These are phyloP conservation scores for Ophiostoma populinum DNA, from an alignment of 2,329 filamentous ascomycete genomes.

Conservation along the genomic window DNA sequence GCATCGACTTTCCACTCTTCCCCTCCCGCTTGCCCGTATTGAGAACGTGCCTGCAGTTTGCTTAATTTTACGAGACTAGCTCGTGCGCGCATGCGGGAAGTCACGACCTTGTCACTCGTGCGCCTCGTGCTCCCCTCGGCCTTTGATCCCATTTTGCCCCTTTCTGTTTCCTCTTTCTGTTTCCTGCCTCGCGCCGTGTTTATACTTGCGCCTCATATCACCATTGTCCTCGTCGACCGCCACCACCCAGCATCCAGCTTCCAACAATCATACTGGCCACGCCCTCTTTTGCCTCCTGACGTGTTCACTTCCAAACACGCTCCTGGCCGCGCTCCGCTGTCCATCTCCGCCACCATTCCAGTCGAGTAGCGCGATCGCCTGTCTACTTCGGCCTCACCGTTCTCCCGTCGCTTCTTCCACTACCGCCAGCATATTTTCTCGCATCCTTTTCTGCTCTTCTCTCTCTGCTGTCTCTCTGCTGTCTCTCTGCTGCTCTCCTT, in stretches of 20 bases:
- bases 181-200: too few relatives aligned
- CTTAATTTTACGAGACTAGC: too few relatives aligned
- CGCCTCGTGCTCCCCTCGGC: neutral
- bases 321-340: neutral
- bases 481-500: neutral
- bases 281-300: neutral
- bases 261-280: neutral
- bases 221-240: too few relatives aligned
- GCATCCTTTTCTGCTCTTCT: neutral
- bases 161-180: neutral
- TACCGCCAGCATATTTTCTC: neutral
- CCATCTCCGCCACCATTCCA: neutral
- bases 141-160: neutral
- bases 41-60: neutral
- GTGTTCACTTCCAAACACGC: slow-evolving; percentile 1
- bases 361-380: neutral
- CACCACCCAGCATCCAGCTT: too few relatives aligned
- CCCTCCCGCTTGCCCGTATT: neutral
- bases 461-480: neutral
- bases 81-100: neutral
- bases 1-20: neutral
- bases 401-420: neutral
- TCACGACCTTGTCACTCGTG: neutral
- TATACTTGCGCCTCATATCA: too few relatives aligned
- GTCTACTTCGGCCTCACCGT: neutral